A percentile compares a stretch with the other conserved stretches of the same genome.
Evolutionary conservation across 768 basidiomycete genomes (phyloP).

Genomic region (Leccinum sublutescens): DNA sequence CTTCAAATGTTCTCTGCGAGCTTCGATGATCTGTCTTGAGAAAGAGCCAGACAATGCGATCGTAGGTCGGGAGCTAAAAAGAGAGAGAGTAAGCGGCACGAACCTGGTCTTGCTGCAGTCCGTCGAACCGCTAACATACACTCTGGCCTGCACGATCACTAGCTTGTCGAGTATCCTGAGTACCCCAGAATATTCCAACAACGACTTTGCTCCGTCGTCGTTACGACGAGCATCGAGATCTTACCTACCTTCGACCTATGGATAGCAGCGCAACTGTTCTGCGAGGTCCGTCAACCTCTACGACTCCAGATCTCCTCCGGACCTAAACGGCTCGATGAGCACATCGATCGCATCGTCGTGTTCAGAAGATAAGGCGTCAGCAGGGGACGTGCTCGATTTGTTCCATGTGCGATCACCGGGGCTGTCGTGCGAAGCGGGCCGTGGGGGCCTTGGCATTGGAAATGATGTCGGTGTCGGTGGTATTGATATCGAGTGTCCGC

Average conservation of each 20-base stretch:
- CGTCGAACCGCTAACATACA: no score
- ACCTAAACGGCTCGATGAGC: conserved; percentile 43
- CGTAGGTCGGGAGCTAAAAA: background rate
- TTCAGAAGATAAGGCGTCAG: conserved; percentile 35
- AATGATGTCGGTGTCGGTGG: background rate
- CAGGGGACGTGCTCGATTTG: conserved; percentile 46
- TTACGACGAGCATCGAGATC: conserved; percentile 15
- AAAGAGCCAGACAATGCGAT: background rate
- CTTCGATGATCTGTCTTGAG: background rate
- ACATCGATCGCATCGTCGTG: conserved; percentile 47
- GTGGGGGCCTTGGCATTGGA: background rate
- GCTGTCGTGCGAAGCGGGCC: background rate
- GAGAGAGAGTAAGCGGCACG: no score
- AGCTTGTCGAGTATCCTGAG: no score
- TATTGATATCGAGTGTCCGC: background rate
- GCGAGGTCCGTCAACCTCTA: conserved; percentile 46
- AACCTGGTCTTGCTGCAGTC: no score
- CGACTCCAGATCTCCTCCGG: conserved; percentile 37
- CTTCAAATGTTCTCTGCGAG: background rate
- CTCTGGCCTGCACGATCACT: no score
- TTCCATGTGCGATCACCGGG: background rate
- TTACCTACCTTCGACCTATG: conserved; percentile 22
- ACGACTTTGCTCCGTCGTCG: no score
- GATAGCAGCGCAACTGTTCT: conserved; percentile 32
- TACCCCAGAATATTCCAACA: no score